Evolutionary conservation across 2,329 filamentous ascomycete genomes (phyloP), one percentile per base, ranked within the genome.

Genomic region (Aureobasidium pullulans): DNA sequence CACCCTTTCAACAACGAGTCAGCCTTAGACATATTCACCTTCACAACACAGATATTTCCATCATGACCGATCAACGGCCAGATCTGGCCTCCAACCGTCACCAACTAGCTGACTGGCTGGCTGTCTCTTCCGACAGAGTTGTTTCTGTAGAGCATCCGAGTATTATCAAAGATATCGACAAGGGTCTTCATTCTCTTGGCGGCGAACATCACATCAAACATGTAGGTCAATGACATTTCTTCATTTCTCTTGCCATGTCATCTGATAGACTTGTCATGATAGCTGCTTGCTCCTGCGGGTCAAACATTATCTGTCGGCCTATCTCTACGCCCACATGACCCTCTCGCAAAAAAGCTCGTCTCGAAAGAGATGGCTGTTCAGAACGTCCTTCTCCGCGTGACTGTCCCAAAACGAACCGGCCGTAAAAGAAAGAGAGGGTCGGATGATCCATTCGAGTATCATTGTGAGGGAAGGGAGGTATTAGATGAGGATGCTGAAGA

Each of bases 361-460:
- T 96, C 93, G 7, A 85, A 86, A 43, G 88, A 87, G 68, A 83
- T 86, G 34, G 76, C 83, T 19, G 88, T 90, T 9, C 89, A 91
- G 69, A 96, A 96, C 68, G 76, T 97, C 19, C 80, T 97, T 19
- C 79, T 99, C 57, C 92, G 91, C 70, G 81, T 99, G 59, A 91
- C 87, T 0, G 84, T 97, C 1, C 93, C 94, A 0, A 94, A 86
- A 71, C 80, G 90, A 59, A 96, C 91, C 2, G 92, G 92, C 3
- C 83, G 90, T 62, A 96, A 89, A 73, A 83, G 92, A 61, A 96
- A 92, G 75, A 81, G 86, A 65, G 91, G 90, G n/a, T 84, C 84
- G 5, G 71, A 85, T 59, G 86, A 79, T 4, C 84, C 87, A 0
- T 73, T 67, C 57, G 42, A 60, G 19, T 60, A 40, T 23, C 57